Percentiles rank a stretch among this genome's conserved stretches.
Conservation (phyloP, 768 basidiomycete genomes). For the Mycena vitilis region DNA sequence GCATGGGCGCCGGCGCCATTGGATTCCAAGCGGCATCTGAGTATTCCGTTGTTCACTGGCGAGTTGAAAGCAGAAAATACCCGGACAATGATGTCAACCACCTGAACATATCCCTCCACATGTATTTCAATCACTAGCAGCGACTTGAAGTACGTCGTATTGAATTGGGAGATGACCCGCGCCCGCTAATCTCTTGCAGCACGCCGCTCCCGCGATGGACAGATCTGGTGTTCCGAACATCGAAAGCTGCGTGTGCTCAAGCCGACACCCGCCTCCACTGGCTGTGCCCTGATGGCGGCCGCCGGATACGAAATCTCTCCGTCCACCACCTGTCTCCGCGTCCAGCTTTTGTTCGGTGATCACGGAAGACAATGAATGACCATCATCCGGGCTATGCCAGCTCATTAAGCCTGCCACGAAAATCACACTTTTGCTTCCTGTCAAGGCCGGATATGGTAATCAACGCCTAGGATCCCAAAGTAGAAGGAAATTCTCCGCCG, state of each 20-base stretch:
- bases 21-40: background rate
- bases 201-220: slow-evolving; percentile 5
- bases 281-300: slow-evolving; percentile 17
- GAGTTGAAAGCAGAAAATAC: too few species aligned
- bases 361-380: background rate
- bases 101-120: too few species aligned
- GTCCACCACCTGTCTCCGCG: background rate
- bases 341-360: slow-evolving; percentile 1
- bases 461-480: slow-evolving; percentile 4
- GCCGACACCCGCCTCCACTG: background rate
- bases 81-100: too few species aligned
- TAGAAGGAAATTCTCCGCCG: background rate
- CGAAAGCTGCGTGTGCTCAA: background rate
- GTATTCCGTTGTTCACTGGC: too few species aligned
- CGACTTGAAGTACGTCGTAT: too few species aligned
- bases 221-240: background rate
- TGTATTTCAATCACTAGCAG: too few species aligned
- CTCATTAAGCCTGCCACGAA: background rate
- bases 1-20: background rate
- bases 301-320: background rate
- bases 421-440: background rate
- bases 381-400: background rate
- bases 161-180: too few species aligned
- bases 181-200: background rate
- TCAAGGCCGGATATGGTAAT: slow-evolving; percentile 17